Evolutionary conservation across 345 rosid genomes (phyloP).

Genomic region (Cardiospermum halicacabum): DNA sequence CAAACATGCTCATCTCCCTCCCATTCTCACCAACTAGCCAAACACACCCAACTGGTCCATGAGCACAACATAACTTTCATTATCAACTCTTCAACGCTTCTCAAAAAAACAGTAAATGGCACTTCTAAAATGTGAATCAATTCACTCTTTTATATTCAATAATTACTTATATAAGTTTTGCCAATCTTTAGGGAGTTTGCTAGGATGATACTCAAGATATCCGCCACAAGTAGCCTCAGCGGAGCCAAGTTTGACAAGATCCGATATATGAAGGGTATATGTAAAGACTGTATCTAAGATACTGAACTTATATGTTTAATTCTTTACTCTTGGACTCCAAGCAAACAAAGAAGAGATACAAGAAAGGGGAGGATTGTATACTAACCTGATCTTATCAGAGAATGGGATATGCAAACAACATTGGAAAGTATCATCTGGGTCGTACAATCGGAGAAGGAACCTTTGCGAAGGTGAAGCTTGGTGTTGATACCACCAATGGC

Average conservation of each 20-base stretch:
- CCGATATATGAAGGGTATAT: slow-evolving; percentile 2
- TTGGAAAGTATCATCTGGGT: slow-evolving; percentile 68
- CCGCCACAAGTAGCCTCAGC: neutral
- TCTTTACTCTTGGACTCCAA: neutral
- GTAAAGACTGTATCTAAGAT: slow-evolving; percentile 14
- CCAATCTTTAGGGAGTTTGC: slow-evolving; percentile 15
- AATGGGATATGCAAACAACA: slow-evolving; percentile 49
- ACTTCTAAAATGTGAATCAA: neutral
- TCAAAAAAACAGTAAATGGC: too few species aligned
- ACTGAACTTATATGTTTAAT: neutral
- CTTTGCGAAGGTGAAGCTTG: slow-evolving; percentile 89
- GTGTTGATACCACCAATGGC: slow-evolving; percentile 54
- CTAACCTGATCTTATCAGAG: neutral
- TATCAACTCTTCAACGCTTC: neutral
- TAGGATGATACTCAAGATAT: slow-evolving; percentile 1
- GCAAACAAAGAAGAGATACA: neutral
- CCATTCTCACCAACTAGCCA: slow-evolving; percentile 32
- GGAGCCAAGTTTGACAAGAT: slow-evolving; percentile 1
- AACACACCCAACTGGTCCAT: slow-evolving; percentile 10
- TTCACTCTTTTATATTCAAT: neutral
- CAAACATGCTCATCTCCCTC: slow-evolving; percentile 13
- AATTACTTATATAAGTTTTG: neutral
- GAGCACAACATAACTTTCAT: neutral
- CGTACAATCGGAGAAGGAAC: slow-evolving; percentile 83
- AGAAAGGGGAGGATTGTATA: neutral